Conservation (phyloP, 345 rosid species). For the Eucalyptus tenuipes region DNA sequence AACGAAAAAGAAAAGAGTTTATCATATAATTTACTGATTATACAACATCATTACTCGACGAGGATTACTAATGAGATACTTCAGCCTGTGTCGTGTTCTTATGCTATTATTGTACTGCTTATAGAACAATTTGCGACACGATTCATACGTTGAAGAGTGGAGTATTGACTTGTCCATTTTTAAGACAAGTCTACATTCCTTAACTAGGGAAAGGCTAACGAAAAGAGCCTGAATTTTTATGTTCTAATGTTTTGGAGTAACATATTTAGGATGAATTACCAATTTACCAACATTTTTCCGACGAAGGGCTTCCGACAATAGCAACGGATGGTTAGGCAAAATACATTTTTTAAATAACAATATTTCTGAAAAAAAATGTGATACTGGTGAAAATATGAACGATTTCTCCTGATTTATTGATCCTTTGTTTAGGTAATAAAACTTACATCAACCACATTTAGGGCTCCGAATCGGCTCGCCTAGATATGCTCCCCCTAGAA, state of each 20-base stretch:
- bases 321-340: too few species aligned
- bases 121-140: not conserved
- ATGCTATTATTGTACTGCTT: not conserved
- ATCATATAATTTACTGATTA: too few species aligned
- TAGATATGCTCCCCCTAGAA: not conserved
- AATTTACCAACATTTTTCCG: too few species aligned
- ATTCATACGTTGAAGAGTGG: not conserved
- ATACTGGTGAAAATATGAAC: too few species aligned
- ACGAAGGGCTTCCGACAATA: too few species aligned
- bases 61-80: not conserved
- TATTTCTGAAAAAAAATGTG: too few species aligned
- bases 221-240: not conserved
- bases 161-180: not conserved
- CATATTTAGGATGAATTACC: too few species aligned
- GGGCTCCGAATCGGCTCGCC: not conserved
- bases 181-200: not conserved
- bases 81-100: too few species aligned
- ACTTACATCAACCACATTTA: not conserved
- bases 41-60: not conserved
- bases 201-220: not conserved
- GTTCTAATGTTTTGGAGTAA: too few species aligned
- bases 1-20: not conserved
- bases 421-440: not conserved
- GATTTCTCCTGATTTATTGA: too few species aligned
- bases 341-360: too few species aligned